phyloP scores from a whole-genome alignment of 805 yeast genomes.

The Saccharomycopsis synnaedendra region DNA sequence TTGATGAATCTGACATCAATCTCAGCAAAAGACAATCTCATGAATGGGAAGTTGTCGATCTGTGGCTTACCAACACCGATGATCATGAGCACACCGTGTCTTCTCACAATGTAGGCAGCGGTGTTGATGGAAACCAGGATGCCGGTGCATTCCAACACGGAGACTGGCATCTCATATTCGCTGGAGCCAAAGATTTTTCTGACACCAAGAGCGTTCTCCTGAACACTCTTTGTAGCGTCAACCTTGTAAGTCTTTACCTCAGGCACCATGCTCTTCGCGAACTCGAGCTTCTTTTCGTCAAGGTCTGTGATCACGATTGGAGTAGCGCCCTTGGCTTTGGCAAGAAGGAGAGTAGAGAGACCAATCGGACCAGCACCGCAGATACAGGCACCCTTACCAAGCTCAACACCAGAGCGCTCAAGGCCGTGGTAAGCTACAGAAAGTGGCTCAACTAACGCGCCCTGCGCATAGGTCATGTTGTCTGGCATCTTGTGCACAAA shows the following conservation, averaged over 20 bases:
- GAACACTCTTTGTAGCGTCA: constrained; percentile 21
- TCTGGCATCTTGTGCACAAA: constrained; percentile 29
- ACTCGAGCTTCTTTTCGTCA: constrained; percentile 30
- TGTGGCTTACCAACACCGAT: constrained; percentile 41
- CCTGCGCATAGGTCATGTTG: constrained; percentile 36
- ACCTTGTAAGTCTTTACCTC: constrained; percentile 33
- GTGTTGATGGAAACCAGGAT: constrained; percentile 37
- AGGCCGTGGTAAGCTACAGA: constrained; percentile 44
- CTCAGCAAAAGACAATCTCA: constrained; percentile 42
- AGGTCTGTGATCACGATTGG: constrained; percentile 43
- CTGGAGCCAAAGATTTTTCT: constrained; percentile 26
- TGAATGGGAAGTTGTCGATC: constrained; percentile 39
- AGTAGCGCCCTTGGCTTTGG: constrained; percentile 41
- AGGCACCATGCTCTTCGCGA: constrained; percentile 37
- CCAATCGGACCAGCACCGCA: constrained; percentile 58
- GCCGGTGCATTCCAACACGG: constrained; percentile 45
- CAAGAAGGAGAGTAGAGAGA: constrained; percentile 33
- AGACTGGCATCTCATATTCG: constrained; percentile 30
- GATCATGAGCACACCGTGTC: constrained; percentile 34
- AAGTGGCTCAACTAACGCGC: constrained; percentile 45
- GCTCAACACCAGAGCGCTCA: constrained; percentile 32
- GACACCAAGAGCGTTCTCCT: constrained; percentile 30
- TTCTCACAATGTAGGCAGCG: constrained; percentile 33
- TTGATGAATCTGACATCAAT: constrained; percentile 39
- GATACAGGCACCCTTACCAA: constrained; percentile 38